Conservation (phyloP, 371 early-diverging fungal species). For the Rhizomucor pusillus region DNA sequence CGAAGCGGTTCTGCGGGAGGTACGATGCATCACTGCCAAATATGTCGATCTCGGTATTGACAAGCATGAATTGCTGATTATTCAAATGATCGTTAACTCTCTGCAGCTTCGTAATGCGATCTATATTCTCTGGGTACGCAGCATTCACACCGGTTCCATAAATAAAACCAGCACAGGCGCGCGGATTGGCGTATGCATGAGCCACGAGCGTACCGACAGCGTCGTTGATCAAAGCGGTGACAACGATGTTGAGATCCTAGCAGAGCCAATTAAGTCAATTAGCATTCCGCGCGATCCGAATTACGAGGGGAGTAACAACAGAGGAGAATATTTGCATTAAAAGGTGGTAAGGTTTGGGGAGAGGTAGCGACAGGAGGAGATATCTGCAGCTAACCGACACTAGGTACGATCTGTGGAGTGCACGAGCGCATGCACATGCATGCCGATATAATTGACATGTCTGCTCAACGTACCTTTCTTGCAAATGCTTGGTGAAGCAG, state of each 20-base stretch:
- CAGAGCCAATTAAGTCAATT: neutral
- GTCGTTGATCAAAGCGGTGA: conserved; percentile 92
- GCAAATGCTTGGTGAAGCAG: conserved; percentile 79
- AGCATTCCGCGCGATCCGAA: no score
- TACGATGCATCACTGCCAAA: conserved; percentile 63
- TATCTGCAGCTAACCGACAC: neutral
- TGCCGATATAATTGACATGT: conserved; percentile 9
- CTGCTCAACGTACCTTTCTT: conserved; percentile 50
- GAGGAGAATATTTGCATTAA: neutral
- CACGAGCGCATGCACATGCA: conserved; percentile 19
- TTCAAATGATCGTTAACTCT: neutral
- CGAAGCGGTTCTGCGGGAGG: conserved; percentile 82
- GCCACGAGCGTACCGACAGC: conserved; percentile 86
- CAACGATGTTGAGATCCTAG: conserved; percentile 63
- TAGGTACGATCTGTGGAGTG: neutral
- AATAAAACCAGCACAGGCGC: conserved; percentile 80
- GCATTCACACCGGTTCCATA: conserved; percentile 92
- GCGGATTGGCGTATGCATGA: conserved; percentile 73
- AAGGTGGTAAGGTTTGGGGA: neutral
- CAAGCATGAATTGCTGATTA: conserved; percentile 41
- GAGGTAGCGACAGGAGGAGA: neutral
- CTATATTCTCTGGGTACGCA: conserved; percentile 33
- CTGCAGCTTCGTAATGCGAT: conserved; percentile 23
- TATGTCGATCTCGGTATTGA: conserved; percentile 86
- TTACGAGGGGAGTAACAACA: neutral